Conservation (phyloP, 805 yeast genomes). For the Nakazawaea siamensis region DNA sequence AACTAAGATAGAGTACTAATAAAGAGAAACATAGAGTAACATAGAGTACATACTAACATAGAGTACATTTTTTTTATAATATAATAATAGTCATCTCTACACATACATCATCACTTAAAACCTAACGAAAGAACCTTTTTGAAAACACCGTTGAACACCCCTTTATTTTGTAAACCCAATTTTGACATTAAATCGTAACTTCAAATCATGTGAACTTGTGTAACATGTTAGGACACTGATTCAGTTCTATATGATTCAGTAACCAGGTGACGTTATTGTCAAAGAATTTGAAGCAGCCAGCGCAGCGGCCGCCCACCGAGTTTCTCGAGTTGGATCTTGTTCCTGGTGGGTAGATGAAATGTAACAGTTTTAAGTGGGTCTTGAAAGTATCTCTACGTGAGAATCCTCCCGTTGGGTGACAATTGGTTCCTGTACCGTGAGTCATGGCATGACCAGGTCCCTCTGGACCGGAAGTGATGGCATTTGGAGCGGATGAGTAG, state of each 20-base stretch:
- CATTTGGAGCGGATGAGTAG: slow-evolving; percentile 14
- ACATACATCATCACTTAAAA: too few species aligned
- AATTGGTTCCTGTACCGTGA: slow-evolving; percentile 24
- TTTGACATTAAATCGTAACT: neutral
- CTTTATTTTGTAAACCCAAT: too few species aligned
- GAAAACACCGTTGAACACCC: too few species aligned
- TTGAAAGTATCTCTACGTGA: slow-evolving; percentile 53
- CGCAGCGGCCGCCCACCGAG: slow-evolving; percentile 38
- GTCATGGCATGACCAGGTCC: neutral
- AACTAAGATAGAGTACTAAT: too few species aligned
- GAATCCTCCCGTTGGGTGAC: slow-evolving; percentile 53
- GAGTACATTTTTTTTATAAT: too few species aligned
- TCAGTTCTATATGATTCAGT: slow-evolving; percentile 39
- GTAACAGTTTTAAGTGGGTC: slow-evolving; percentile 49
- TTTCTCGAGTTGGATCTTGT: slow-evolving; percentile 37
- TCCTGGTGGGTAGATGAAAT: slow-evolving; percentile 50
- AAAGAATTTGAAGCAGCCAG: slow-evolving; percentile 45
- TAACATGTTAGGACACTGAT: slow-evolving; percentile 28
- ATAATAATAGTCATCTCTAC: too few species aligned
- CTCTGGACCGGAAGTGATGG: slow-evolving; percentile 10
- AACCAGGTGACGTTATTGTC: slow-evolving; percentile 44
- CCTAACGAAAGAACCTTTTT: too few species aligned
- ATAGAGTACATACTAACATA: too few species aligned
- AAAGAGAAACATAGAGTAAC: too few species aligned
- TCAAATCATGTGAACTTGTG: slow-evolving; percentile 1